Percentiles rank a stretch among this genome's conserved stretches.
Conservation (phyloP, 768 basidiomycete genomes). For the Peribolospora baueri region DNA sequence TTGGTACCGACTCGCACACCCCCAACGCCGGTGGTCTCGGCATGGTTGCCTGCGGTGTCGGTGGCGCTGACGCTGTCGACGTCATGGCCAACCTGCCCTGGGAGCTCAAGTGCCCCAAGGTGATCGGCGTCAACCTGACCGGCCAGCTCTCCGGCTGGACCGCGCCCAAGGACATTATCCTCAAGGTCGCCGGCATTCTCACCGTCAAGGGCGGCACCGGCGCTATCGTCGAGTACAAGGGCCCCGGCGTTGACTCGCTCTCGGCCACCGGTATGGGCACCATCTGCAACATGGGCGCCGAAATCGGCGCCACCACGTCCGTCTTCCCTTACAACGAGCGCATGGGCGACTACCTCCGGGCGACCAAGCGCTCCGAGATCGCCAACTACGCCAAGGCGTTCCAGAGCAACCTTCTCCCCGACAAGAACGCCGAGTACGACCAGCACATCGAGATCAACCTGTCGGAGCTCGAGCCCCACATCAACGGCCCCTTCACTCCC, state of each 20-base stretch:
- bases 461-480: constrained; percentile 89
- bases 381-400: constrained; percentile 72
- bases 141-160: constrained; percentile 95
- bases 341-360: constrained; percentile 78
- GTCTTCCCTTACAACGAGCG: constrained; percentile 95
- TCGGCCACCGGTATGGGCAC: constrained; percentile 99
- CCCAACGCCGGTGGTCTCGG: constrained; percentile 98
- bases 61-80: constrained; percentile 96
- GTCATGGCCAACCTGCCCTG: constrained; percentile 96
- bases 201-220: constrained; percentile 99
- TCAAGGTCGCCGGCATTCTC: constrained; percentile 95
- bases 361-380: constrained; percentile 72
- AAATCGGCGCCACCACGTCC: constrained; percentile 96
- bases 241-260: constrained; percentile 80
- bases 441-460: constrained; percentile 84
- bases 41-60: constrained; percentile 98
- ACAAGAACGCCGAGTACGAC: constrained; percentile 77
- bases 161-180: constrained; percentile 92
- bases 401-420: constrained; percentile 69
- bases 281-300: constrained; percentile 99
- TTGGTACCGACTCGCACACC: constrained; percentile 97
- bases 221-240: constrained; percentile 91
- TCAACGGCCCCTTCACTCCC: constrained; percentile 99
- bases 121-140: constrained; percentile 87
- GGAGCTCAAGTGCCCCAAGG: constrained; percentile 99